Percentiles rank a stretch among this genome's conserved stretches.
phyloP scores from a whole-genome alignment of 2,329 filamentous ascomycete species.

The Scortechinia acanthostroma region DNA sequence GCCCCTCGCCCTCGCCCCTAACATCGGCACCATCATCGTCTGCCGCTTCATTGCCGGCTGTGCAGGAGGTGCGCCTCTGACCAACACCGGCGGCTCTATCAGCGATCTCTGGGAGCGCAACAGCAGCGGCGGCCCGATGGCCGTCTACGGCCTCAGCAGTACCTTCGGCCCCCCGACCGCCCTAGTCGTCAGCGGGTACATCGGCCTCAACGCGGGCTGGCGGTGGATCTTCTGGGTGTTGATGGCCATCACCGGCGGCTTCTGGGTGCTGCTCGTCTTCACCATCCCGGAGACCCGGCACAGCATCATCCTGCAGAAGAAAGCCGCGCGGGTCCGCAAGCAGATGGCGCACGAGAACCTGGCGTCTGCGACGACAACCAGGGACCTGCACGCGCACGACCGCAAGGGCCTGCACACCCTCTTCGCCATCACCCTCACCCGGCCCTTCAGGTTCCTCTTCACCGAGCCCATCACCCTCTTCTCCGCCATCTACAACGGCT shows the following conservation, averaged over 20 bases:
- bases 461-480: constrained; percentile 37
- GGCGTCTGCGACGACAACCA: constrained; percentile 22
- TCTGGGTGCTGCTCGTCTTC: constrained; percentile 30
- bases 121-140: constrained; percentile 25
- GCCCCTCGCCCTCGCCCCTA: constrained; percentile 29
- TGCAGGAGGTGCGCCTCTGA: constrained; percentile 26
- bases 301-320: constrained; percentile 27
- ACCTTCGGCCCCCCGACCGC: constrained; percentile 26
- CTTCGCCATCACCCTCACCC: constrained; percentile 28
- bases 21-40: constrained; percentile 27
- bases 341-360: constrained; percentile 9
- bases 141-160: constrained; percentile 8
- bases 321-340: constrained; percentile 17
- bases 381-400: constrained; percentile 19
- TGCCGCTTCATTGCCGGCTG: constrained; percentile 33
- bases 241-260: constrained; percentile 29
- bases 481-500: constrained; percentile 37
- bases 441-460: constrained; percentile 35
- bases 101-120: constrained; percentile 32
- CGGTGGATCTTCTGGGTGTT: constrained; percentile 33
- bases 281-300: constrained; percentile 33
- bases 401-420: constrained; percentile 19
- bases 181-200: constrained; percentile 33
- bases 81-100: constrained; percentile 31
- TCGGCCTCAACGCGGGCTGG: constrained; percentile 32